Evolutionary conservation across 257 asterid species (phyloP).

Genomic region (Apocynum venetum): DNA sequence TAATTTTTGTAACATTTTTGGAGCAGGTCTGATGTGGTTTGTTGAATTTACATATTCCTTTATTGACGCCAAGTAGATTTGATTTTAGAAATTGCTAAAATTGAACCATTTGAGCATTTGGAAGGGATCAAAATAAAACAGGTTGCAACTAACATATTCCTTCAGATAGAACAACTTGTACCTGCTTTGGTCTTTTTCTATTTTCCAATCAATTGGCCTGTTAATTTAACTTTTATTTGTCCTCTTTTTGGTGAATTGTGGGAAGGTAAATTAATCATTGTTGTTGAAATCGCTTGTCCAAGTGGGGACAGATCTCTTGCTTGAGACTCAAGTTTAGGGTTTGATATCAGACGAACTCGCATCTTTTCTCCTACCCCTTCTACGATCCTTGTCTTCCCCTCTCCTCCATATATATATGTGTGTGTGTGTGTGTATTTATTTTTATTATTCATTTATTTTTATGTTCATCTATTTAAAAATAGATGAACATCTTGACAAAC

Average conservation of each 20-base stretch:
- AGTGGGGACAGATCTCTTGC: too few relatives aligned
- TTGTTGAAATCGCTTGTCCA: neutral
- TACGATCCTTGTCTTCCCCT: too few relatives aligned
- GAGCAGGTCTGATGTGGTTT: neutral
- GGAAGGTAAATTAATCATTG: neutral
- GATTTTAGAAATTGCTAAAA: too few relatives aligned
- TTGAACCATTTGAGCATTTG: neutral
- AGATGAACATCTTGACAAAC: neutral
- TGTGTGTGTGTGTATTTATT: too few relatives aligned
- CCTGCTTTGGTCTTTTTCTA: neutral
- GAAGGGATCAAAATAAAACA: neutral
- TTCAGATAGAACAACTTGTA: neutral
- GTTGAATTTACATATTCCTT: neutral
- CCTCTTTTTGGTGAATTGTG: neutral
- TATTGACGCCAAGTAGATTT: neutral
- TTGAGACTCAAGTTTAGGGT: too few relatives aligned
- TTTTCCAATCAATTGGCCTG: neutral
- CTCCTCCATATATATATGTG: too few relatives aligned
- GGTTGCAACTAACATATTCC: neutral
- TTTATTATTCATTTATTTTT: too few relatives aligned
- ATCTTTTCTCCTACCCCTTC: too few relatives aligned
- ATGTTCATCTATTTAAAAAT: neutral
- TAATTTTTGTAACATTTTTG: neutral
- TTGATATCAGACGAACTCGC: too few relatives aligned
- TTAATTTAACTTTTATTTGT: neutral